These are phyloP conservation scores for Geotrichum citri-aurantii DNA, from an alignment of 1,139 yeast species.

Conservation along the genomic window DNA sequence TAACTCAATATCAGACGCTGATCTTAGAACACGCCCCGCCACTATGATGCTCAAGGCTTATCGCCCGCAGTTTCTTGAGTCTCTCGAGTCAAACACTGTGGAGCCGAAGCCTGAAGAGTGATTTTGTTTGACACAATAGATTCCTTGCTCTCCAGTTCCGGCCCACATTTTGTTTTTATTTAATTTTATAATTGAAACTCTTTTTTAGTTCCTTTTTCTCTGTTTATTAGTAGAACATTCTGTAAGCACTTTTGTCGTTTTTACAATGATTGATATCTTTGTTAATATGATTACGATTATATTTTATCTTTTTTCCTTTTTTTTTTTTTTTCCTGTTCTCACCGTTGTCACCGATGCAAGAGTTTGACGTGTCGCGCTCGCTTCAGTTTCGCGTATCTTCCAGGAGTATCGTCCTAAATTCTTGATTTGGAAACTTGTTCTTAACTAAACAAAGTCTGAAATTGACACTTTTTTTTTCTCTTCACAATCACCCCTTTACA, in stretches of 20 bases:
- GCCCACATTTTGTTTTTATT: background rate
- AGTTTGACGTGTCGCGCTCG: background rate
- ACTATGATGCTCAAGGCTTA: constrained; percentile 12
- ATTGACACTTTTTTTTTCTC: background rate
- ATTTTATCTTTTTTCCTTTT: no score
- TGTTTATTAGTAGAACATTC: background rate
- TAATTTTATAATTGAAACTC: background rate
- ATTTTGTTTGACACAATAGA: background rate
- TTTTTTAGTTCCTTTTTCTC: background rate
- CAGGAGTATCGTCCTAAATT: background rate
- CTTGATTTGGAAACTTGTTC: background rate
- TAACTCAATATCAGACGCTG: constrained; percentile 8
- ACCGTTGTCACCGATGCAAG: background rate
- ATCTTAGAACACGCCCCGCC: constrained; percentile 13
- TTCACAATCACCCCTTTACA: background rate
- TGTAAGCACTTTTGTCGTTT: background rate
- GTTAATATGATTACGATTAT: no score
- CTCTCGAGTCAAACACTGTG: background rate
- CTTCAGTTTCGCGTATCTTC: background rate
- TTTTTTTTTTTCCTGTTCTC: background rate
- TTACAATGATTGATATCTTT: no score
- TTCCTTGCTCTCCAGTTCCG: background rate
- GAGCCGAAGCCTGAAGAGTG: background rate
- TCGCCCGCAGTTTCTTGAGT: constrained; percentile 16
- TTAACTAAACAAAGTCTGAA: background rate